Evolutionary conservation across 208 protist species (phyloP), one percentile per base, ranked within the genome.

Genomic region (Leishmania guyanensis): DNA sequence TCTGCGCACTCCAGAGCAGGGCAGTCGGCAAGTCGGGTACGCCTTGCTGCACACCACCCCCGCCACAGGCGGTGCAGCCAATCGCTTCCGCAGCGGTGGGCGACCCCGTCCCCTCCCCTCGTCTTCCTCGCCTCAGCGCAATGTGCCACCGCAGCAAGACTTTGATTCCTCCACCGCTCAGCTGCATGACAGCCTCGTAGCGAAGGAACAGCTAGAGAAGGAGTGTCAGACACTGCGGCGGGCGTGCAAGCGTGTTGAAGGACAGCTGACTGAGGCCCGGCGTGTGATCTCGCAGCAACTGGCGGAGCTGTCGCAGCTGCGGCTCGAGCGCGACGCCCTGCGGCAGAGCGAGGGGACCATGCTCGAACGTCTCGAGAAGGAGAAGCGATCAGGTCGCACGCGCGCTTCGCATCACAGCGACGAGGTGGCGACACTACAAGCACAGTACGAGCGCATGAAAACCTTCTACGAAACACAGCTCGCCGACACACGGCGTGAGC

Each of bases 211-310:
- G 72, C 76, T 94, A 22, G 51, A 85, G 56, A 88, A 80, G 50
- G 94, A 97, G 69, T 93, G 93, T 73, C 86, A 88, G 46, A 73
- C 84, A 70, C 90, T 96, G 56, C 88, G 88, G 4, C 80, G 50
- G 16, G 69, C 75, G 43, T 73, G 90, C 17, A 86, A 90, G 62
- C 79, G 75, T 29, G 50, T 83, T 29, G 89, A 88, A 46, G 88
- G 70, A 22, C 89, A 96, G 75, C 81, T 97, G 72, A 65, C 78
- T 22, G 91, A 97, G 26, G 75, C 86, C 16, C 86, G 91, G 3
- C 87, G 91, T 26, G 89, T 96, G 46, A 84, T 97, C 2, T 93
- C 92, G 1, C 88, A 90, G 62, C 94, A 97, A 81, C 84, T 97
- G 69, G 86, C 77, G 43, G 88, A 95, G 58, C 87, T 97, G 16